Evolutionary conservation across 352 stramenopile genomes (phyloP), one percentile per base, ranked within the genome.

Genomic region (Stramenopiles sp.): DNA sequence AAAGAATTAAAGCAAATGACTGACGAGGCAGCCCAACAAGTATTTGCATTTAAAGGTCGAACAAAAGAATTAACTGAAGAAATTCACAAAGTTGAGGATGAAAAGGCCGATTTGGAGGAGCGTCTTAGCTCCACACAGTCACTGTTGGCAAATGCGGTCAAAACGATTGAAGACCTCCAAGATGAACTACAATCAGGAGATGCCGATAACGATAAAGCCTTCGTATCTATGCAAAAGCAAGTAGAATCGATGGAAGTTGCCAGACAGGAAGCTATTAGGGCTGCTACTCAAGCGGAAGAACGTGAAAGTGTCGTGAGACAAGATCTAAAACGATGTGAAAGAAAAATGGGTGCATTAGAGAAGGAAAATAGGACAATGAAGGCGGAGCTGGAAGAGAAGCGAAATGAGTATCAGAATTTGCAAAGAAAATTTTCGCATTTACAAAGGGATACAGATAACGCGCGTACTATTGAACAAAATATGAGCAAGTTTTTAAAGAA

Each of bases 381-480:
- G 22, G 71, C 30, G 4, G 71, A 78, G 22, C 22, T 78, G 71
- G 71, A 78, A 14, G 71, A 31, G 22, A 78, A 78, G 22, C 71
- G 71, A 14, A 78, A 78, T 31, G 31, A 33, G 8, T 78, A 14
- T 33, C 30, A 33, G 8, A 33, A 33, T 78, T 33, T 78, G 8
- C 71, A 78, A 33, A 4, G 71, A 14, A 78, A 78, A 33, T 78
- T 78, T 78, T 31, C 30, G 8, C 71, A 78, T 33, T 78, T 78
- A 33, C 71, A 78, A 33, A 31, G 71, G 14, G 71, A 78, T 33
- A 78, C 71, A 78, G 71, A 78, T 14, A 78, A 78, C 22, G 71
- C 71, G 8, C 71, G 71, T 33, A 78, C 71, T 31, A 78, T 78
- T 78, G 71, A 78, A 78, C 71, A 78, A 33, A 78, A 78, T 14